phyloP scores from a whole-genome alignment of 108 stramenopile genomes.

The Poteriospumella lacustris region DNA sequence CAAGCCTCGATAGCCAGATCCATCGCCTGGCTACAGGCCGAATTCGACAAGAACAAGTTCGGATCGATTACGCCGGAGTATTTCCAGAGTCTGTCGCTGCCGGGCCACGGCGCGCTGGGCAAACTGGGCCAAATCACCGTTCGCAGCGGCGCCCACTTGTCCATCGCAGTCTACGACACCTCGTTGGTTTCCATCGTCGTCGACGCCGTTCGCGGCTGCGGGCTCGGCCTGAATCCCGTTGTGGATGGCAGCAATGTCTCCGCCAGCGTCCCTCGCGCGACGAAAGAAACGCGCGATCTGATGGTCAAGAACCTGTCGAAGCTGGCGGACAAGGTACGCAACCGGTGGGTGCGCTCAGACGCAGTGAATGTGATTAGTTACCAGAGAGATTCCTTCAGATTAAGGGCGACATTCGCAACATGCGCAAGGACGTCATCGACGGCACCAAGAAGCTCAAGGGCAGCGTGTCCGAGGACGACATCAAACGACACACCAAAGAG shows the following conservation, averaged over 20 bases:
- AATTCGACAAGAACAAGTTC: not conserved
- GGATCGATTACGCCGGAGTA: not conserved
- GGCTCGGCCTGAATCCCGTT: not conserved
- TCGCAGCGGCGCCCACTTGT: not conserved
- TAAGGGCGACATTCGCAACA: not conserved
- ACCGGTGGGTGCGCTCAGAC: too few relatives aligned
- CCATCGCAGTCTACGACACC: not conserved
- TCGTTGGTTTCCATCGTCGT: not conserved
- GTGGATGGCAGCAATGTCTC: not conserved
- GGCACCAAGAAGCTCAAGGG: conserved; percentile 3
- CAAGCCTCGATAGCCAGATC: not conserved
- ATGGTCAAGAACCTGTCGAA: not conserved
- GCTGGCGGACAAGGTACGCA: not conserved
- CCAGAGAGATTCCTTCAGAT: not conserved
- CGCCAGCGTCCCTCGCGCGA: not conserved
- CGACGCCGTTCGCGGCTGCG: not conserved
- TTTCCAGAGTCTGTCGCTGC: not conserved
- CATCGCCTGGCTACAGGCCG: not conserved
- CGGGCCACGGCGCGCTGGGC: not conserved
- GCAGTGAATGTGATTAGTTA: not conserved
- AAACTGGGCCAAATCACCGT: not conserved
- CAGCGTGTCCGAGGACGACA: conserved; percentile 1
- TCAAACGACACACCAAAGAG: not conserved
- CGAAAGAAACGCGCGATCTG: not conserved
- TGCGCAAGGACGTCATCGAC: not conserved